Evolutionary conservation across 1,284 basidiomycete genomes (phyloP), one percentile per base, ranked within the genome.

Genomic region (Fomitopsis betulina): DNA sequence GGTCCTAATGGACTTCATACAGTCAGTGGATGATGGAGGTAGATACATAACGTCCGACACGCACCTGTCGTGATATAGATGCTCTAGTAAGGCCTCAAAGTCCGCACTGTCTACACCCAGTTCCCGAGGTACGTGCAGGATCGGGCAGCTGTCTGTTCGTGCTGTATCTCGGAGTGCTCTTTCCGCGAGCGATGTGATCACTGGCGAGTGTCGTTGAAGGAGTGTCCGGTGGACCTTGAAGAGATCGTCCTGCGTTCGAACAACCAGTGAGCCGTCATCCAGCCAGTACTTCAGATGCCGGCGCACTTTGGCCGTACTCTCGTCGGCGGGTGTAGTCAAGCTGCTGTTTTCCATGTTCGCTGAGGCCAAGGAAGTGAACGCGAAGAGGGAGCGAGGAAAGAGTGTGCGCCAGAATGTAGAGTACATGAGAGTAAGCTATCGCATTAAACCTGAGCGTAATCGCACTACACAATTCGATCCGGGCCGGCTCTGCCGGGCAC

Each of bases 11-110:
- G 76, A 23, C 86, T 87, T 65, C 35, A 47, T 50, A 37, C 42
- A 56, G 58, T 51, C 55, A 60, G 56, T 58, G 37, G 47, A 50
- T 32, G 21, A 19, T 33, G 2, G 38, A 37, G 3, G 38, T 13
- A 52, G 35, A 7, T 38, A 51, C 17, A 37, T 13, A 37, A 21
- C n/a, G 4, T 53, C 38, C 33, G 43, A 40, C 55, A 79, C 84
- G 76, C 70, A 89, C 86, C 70, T 69, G 63, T 86, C 81, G 64
- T 86, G 83, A 66, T 89, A 89, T 32, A 89, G 67, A 69, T 87
- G 79, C 57, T 79, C 78, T 12, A 89, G 68, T 43, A 90, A 67
- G 1, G 73, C 74, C 53, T 79, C 78, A 9, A 88, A 74, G 67
- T 89, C 85, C 32, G 68, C 66, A 21, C 72, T 71, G 19, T 64